Percentiles rank a stretch among this genome's conserved stretches.
Evolutionary conservation across 805 yeast genomes (phyloP).

Genomic region (Limtongia smithiae): DNA sequence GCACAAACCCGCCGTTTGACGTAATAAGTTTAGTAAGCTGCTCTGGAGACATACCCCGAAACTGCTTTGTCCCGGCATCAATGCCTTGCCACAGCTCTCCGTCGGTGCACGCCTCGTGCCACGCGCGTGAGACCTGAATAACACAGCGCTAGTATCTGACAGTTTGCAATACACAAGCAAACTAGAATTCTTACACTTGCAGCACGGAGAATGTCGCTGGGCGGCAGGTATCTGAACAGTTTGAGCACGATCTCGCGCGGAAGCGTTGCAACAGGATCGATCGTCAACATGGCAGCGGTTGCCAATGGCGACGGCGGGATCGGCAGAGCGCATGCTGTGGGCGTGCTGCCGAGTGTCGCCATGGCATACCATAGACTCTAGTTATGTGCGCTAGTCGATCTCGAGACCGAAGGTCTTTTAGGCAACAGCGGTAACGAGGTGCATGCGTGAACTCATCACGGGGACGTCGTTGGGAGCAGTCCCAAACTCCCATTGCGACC

Average conservation of each 20-base stretch:
- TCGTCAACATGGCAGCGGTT: background rate
- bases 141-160: no score
- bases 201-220: background rate
- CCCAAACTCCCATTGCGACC: no score
- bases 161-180: background rate
- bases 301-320: no score
- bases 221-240: slow-evolving; percentile 4
- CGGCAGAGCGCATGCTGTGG: no score
- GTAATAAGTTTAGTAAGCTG: slow-evolving; percentile 8
- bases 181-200: slow-evolving; percentile 7
- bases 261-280: slow-evolving; percentile 4
- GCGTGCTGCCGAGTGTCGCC: no score
- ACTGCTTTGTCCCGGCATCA: slow-evolving; percentile 8
- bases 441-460: no score
- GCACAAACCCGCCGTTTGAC: slow-evolving; percentile 12
- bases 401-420: no score
- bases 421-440: no score
- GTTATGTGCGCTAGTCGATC: no score
- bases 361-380: no score
- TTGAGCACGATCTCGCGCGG: slow-evolving; percentile 15
- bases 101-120: slow-evolving; percentile 20
- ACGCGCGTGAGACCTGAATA: slow-evolving; percentile 5
- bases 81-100: slow-evolving; percentile 24
- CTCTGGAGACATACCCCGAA: slow-evolving; percentile 6
- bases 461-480: no score